Percentiles rank a stretch among this genome's conserved stretches.
Conservation (phyloP, 208 protist genomes). For the Acanthamoeba castellanii region DNA sequence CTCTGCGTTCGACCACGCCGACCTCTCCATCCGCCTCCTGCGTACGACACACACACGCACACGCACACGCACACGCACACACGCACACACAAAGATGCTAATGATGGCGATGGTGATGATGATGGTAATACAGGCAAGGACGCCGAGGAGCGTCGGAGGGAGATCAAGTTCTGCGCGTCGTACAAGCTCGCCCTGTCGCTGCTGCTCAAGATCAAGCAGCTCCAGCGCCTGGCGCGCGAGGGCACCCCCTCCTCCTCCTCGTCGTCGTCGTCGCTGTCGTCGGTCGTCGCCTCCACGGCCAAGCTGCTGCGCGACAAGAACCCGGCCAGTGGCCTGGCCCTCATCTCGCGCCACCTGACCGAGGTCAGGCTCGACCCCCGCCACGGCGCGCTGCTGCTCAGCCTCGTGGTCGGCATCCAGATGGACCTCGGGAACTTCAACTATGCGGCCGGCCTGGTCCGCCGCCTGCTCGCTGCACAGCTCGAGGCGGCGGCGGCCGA, state of each 20-base stretch:
- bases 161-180: conserved; percentile 58
- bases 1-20: conserved; percentile 57
- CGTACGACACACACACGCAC: background rate
- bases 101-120: background rate
- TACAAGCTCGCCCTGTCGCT: conserved; percentile 70
- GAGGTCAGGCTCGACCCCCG: background rate
- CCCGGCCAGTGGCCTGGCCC: background rate
- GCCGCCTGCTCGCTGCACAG: background rate
- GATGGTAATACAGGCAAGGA: conserved; percentile 28
- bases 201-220: conserved; percentile 64
- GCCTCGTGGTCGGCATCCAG: conserved; percentile 14
- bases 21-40: conserved; percentile 41
- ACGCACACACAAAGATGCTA: background rate
- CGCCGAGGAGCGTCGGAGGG: background rate
- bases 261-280: background rate
- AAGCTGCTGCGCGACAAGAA: background rate
- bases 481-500: background rate
- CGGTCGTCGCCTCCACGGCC: background rate
- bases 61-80: background rate
- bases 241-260: background rate
- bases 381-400: background rate
- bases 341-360: conserved; percentile 22
- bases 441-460: background rate
- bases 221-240: conserved; percentile 6
- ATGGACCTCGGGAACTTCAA: conserved; percentile 10